Percentiles rank a stretch among this genome's conserved stretches.
Conservation (phyloP, 2,329 filamentous ascomycete genomes). For the Xylariaceae sp. region DNA sequence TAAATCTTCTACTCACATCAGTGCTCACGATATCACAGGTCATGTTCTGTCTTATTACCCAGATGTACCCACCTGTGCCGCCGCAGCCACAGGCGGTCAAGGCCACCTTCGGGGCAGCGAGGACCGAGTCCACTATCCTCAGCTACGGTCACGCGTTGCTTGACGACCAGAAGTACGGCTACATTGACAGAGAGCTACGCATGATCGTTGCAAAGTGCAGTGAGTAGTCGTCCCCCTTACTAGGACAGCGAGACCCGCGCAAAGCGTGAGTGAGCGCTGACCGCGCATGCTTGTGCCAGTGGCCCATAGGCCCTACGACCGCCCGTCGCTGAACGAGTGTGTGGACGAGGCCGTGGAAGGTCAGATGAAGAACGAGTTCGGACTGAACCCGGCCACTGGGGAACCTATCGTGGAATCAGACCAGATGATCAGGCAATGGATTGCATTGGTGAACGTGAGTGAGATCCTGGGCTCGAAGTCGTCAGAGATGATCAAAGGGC, state of each 20-base stretch:
- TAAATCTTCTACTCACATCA: neutral
- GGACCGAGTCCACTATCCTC: neutral
- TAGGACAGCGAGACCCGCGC: neutral
- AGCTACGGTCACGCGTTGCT: neutral
- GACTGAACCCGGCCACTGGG: too few relatives aligned
- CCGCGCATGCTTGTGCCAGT: neutral
- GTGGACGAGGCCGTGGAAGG: neutral
- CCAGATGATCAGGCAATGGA: neutral
- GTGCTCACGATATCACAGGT: too few relatives aligned
- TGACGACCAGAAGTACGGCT: neutral
- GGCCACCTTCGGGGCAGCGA: neutral
- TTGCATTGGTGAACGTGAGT: too few relatives aligned
- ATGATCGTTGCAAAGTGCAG: neutral
- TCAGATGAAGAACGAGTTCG: neutral
- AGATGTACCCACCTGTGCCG: neutral
- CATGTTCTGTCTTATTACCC: neutral
- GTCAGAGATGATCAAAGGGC: too few relatives aligned
- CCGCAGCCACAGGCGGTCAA: neutral
- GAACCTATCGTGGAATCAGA: neutral
- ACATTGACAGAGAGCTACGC: neutral
- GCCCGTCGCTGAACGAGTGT: neutral
- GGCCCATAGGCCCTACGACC: neutral
- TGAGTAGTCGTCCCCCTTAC: neutral
- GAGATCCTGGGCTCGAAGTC: too few relatives aligned
- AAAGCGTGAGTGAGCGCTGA: neutral